Evolutionary conservation across 768 basidiomycete genomes (phyloP), one percentile per base, ranked within the genome.

Genomic region (Mycena albidolilacea): DNA sequence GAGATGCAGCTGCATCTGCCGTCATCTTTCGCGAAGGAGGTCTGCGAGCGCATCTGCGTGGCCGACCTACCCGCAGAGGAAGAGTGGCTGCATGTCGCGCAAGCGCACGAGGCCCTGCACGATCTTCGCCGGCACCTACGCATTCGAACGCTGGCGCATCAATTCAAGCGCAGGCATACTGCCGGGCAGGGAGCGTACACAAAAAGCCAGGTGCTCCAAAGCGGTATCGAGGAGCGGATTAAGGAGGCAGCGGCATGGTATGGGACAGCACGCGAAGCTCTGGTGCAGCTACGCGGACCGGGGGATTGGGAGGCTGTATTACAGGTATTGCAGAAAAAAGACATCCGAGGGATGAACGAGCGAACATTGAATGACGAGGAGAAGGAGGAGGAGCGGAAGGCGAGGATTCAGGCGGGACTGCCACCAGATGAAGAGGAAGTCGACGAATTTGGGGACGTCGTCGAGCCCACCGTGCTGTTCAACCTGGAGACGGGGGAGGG

Each of bases 61-160:
- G 9, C 50, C 23, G 76, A 71, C n/a, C 15, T 81, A 4, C 35
- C 50, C 0, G 60, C 71, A 12, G 76, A 77, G 52, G 78, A 81
- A 64, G 71, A 76, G 11, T 66, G 72, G 5, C 60, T 80, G 19
- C 76, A 75, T 1, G 44, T 61, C 14, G 79, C 76, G 4, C 78
- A 79, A 46, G 71, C 74, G 3, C 50, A 23, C 7, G 75, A 76
- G 19, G 75, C 75, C 0, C 57, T 81, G 9, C n/a, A 37, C 0
- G 48, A 66, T 15, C 57, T 80, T 6, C 78, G 79, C 1, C 55
- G 67, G 2, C 78, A 77, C 17, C 75, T 80, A 3, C 67, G 78
- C 1, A 78, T 71, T 3, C 60, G 74, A 0, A 76, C 63, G 12
- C 65, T 74, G 7, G 75, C 78, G 0, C 70, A 67, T 17, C 70